A percentile compares a stretch with the other conserved stretches of the same genome.
Evolutionary conservation across 176 grass and related monocot genomes (phyloP).

Genomic region (Eremochloa ophiuroides): DNA sequence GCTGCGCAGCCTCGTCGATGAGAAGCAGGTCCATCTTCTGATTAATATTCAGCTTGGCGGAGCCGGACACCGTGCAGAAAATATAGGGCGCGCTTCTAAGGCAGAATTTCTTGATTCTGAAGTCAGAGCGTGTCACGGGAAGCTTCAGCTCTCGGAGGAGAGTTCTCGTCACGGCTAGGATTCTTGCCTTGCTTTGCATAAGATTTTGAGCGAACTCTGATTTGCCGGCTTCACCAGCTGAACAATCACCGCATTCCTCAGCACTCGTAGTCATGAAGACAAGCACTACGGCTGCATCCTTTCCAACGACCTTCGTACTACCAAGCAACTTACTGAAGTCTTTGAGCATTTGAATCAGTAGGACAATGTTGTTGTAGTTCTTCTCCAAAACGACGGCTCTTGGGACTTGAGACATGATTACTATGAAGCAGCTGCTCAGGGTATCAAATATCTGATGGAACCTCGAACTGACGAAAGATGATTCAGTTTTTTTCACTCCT

Average conservation of each 20-base stretch:
- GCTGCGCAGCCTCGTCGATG: constrained; percentile 67
- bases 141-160: constrained; percentile 22
- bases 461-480: constrained; percentile 36
- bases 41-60: constrained; percentile 28
- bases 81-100: constrained; percentile 31
- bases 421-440: constrained; percentile 24
- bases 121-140: not conserved
- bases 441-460: constrained; percentile 15
- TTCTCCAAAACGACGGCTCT: constrained; percentile 15
- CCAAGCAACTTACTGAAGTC: constrained; percentile 29
- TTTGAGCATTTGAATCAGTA: constrained; percentile 24
- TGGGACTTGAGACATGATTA: constrained; percentile 35
- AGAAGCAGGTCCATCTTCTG: constrained; percentile 48
- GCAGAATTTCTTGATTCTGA: constrained; percentile 23
- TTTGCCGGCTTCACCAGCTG: not conserved
- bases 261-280: not conserved
- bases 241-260: not conserved
- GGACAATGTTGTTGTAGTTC: constrained; percentile 29
- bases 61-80: constrained; percentile 63
- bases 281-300: not conserved
- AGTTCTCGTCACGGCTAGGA: not conserved
- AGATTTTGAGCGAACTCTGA: not conserved
- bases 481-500: too few relatives aligned
- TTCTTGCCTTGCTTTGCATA: not conserved
- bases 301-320: not conserved